Evolutionary conservation across 2,329 filamentous ascomycete species (phyloP).

Genomic region (Xylaria sp.): DNA sequence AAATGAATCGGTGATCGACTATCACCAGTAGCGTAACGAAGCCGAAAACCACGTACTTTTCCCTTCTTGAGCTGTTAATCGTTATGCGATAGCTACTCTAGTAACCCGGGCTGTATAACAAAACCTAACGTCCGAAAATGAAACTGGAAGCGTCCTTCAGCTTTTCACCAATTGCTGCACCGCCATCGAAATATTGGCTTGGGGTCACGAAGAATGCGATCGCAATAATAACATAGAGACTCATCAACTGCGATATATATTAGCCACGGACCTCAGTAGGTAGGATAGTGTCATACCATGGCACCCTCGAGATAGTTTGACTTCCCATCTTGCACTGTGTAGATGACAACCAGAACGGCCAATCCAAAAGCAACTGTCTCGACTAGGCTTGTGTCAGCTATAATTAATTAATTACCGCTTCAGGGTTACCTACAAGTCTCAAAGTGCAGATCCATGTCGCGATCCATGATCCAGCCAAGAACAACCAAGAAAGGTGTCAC

Average conservation of each 20-base stretch:
- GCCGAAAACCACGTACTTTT: neutral
- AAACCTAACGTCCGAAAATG: conserved; percentile 5
- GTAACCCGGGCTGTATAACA: neutral
- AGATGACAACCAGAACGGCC: conserved; percentile 79
- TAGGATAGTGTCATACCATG: conserved; percentile 62
- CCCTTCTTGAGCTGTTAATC: neutral
- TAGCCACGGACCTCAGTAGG: conserved; percentile 28
- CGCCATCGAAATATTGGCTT: conserved; percentile 58
- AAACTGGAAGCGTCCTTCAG: conserved; percentile 18
- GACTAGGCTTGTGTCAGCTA: conserved; percentile 55
- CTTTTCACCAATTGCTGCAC: conserved; percentile 26
- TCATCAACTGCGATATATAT: conserved; percentile 53
- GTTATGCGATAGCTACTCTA: neutral
- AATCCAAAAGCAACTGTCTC: conserved; percentile 83
- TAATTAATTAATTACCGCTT: neutral
- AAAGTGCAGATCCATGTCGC: conserved; percentile 82
- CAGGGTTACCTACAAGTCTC: conserved; percentile 66
- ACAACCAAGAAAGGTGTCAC: conserved; percentile 85
- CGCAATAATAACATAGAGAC: conserved; percentile 69
- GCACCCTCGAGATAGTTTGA: conserved; percentile 87
- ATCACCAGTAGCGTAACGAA: neutral
- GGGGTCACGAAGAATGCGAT: conserved; percentile 70
- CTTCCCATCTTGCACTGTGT: conserved; percentile 82
- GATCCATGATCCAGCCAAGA: conserved; percentile 78
- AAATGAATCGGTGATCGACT: conserved; percentile 23